Base-by-base conservation (phyloP, 75 land plant species). In the Sequoia sempervirens region DNA sequence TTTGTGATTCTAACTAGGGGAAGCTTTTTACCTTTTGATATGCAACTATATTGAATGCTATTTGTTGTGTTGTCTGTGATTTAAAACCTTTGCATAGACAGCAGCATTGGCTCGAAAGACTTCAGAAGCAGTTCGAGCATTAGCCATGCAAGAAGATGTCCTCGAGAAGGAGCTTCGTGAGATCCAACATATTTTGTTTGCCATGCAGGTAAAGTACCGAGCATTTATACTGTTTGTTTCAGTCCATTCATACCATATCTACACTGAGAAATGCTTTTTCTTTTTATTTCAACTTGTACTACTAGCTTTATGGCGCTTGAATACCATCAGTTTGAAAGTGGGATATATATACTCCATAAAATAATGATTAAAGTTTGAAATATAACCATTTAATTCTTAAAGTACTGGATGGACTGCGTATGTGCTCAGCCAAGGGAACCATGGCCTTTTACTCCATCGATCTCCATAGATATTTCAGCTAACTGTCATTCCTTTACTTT, bases 151-250 rank as follows among this genome's bases (percentile, higher is more conserved):
- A 74, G 93, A 89, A 83, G 93, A 92, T 58, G 84, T 83, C 64
- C 89, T 96, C 85, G 94, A 95, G 80, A 92, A 90, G 89, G 97
- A 96, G 89, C 93, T 96, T 83, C 88, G 88, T 58, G 96, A 93
- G 86, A 88, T 93, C 85, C 99, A 95, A 79, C 90, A 91, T 72
- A 89, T 89, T 86, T 84, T 96, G 84, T 83, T 96, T 53, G 93
- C 96, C 75, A 96, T 96, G 93, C 99, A 96, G 95, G 99, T 93
- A 45, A 84, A 70, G 4, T 26, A n/a, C 80, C 26, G n/a, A 40
- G 80, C 47, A 76, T 76, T 18, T 76, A 37, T 18, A 76, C 45
- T 76, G 80, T 76, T n/a, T 76, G n/a, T 76, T 76, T 14, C 47
- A 26, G 3, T 41, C 45, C 46, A 76, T 76, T 68, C 32, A 68